Percentiles rank a stretch among this genome's conserved stretches.
phyloP scores from a whole-genome alignment of 225 moss, liverwort and hornwort genomes.

The Polytrichum commune region DNA sequence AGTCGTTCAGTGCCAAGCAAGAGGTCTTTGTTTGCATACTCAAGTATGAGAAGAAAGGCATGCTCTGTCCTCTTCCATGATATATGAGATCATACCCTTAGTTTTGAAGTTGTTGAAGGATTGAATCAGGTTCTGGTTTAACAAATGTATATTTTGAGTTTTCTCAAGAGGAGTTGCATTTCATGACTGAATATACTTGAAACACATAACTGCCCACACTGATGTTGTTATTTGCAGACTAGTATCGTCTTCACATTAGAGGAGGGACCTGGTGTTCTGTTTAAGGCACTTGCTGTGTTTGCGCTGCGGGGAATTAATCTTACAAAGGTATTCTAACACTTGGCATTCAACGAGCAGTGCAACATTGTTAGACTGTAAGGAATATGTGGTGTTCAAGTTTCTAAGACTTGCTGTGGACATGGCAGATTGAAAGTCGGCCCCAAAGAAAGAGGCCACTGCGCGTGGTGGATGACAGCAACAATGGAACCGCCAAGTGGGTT shows the following conservation, averaged over 20 bases:
- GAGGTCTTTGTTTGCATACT: too few species aligned
- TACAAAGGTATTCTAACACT: constrained; percentile 53
- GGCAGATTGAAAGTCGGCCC: constrained; percentile 95
- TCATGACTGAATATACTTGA: too few species aligned
- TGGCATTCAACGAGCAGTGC: too few species aligned
- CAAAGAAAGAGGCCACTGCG: constrained; percentile 92
- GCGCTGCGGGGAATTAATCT: constrained; percentile 77
- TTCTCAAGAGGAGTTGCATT: too few species aligned
- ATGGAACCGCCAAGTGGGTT: constrained; percentile 84
- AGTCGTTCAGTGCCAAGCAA: too few species aligned
- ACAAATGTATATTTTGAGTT: too few species aligned
- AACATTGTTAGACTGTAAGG: constrained; percentile 2
- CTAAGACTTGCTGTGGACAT: constrained; percentile 10
- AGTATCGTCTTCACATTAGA: constrained; percentile 96
- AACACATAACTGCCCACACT: background rate
- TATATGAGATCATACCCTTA: too few species aligned
- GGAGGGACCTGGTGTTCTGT: constrained; percentile 91
- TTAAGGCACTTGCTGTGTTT: constrained; percentile 93
- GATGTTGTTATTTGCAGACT: constrained; percentile 34
- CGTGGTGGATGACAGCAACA: constrained; percentile 94
- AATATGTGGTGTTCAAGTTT: constrained; percentile 7
- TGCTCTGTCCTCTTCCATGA: too few species aligned
- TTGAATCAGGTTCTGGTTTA: too few species aligned
- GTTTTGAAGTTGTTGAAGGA: too few species aligned
- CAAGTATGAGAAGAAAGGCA: too few species aligned